phyloP scores from a whole-genome alignment of 139 green algal species.

The Chlamydomonas schloesseri region DNA sequence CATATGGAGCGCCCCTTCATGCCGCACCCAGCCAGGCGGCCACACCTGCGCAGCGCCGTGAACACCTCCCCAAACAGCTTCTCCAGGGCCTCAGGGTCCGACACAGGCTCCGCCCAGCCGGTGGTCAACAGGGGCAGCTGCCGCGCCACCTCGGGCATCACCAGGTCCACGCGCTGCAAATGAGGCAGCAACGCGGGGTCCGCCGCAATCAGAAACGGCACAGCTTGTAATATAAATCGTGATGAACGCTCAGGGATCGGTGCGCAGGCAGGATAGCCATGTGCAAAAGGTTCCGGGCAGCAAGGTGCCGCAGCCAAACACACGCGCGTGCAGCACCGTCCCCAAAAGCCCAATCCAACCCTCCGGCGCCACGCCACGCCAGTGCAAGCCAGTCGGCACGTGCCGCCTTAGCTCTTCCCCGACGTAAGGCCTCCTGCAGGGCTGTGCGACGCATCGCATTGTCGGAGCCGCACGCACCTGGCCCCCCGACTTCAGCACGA shows the following conservation, averaged over 20 bases:
- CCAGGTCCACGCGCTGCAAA: conserved; percentile 34
- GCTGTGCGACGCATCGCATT: too few species aligned
- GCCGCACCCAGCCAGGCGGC: too few species aligned
- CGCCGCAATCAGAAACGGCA: too few species aligned
- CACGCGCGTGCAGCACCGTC: too few species aligned
- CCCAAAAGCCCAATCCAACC: too few species aligned
- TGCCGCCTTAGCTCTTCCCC: too few species aligned
- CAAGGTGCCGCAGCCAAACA: neutral
- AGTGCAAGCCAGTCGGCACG: too few species aligned
- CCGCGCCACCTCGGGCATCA: conserved; percentile 27
- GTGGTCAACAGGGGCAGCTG: conserved; percentile 12
- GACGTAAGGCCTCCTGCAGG: too few species aligned
- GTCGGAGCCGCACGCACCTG: conserved; percentile 24
- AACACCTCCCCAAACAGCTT: conserved; percentile 5
- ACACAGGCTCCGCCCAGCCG: neutral
- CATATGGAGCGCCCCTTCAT: too few species aligned
- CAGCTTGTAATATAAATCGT: neutral
- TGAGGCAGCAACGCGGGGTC: too few species aligned
- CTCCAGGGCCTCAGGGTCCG: neutral
- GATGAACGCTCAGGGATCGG: neutral
- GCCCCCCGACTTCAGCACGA: conserved; percentile 29
- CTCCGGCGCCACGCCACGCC: too few species aligned
- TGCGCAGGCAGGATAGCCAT: too few species aligned
- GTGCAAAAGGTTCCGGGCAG: neutral
- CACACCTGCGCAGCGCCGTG: conserved; percentile 23